Evolutionary conservation across 495 filamentous ascomycete species (phyloP), one percentile per base, ranked within the genome.

Genomic region (Tuber aestivum): DNA sequence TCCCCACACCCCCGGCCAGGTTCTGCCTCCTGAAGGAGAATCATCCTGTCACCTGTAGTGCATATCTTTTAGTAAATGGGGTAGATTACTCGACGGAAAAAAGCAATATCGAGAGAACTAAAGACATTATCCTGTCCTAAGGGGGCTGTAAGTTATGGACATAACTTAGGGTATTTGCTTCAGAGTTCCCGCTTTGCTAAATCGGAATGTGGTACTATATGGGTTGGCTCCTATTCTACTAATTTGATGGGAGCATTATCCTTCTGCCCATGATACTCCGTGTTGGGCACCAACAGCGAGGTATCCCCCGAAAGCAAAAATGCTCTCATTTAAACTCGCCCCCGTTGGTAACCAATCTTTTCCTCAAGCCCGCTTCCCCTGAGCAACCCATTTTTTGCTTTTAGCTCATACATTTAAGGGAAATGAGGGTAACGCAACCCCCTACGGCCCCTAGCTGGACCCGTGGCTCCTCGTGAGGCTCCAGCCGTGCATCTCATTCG

Each of bases 391-490:
- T 48, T 5, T 16, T 48, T 48, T 48, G 45, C 18, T 23, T 48
- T 23, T 48, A 8, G 45, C 18, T 23, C 45, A 20, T 20, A 45
- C 44, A 20, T 45, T 45, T 45, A 45, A 45, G 44, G 44, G 21
- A 45, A 45, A 1, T 20, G 16, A 45, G 16, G 83, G 61, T 87
- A 84, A 75, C 87, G 86, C 85, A 16, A 35, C n/a, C 27, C 23
- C 38, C 38, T 21, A 21, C 2, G 38, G 38, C 38, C 38, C 7
- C 3, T 40, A 40, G 38, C 38, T 7, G 38, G 38, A 40, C 38
- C 38, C 38, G 38, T 40, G 38, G 38, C 7, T 7, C 38, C 38
- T 7, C 38, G 38, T 40, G 40, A 72, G 70, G 7, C 4, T 41
- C 40, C 14, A 72, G n/a, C 44, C 20, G 18, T 40, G 38, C 0